Base-by-base conservation (phyloP, 345 rosid species). In the Gossypium turneri region DNA sequence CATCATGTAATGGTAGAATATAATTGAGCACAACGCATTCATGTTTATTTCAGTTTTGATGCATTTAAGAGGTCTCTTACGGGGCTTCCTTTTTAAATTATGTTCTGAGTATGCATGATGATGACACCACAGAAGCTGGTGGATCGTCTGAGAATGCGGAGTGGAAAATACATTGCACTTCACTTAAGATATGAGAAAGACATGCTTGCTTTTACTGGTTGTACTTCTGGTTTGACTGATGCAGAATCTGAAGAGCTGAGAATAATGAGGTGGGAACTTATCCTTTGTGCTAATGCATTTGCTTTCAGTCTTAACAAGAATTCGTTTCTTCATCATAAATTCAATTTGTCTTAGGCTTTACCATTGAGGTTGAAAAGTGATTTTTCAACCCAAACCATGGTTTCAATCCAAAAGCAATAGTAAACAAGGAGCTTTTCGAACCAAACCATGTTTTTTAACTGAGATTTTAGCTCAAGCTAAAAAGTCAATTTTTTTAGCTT, bases 121-220 rank as follows among this genome's bases (percentile, higher is more conserved):
- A 80, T 92, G 88, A 87, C 83, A 89, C 85, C 85, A 90, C 99
- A 94, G 99, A 93, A 87, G 93, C 89, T 94, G 87, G 95, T 90
- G 83, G 93, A 87, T 84, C 88, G 93, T 82, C 93, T 94, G 82
- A 88, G 92, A 79, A 82, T 85, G 59, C 90, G 75, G 9, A 88
- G 88, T n/a, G 92, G 87, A 78, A 86, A 84, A 81, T 94, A 87
- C 74, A 89, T 95, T 75, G 94, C 97, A 70, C 93, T 95, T 88
- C 99, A 95, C 79, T 85, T 93, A 59, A 83, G 99, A 84, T 95
- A 92, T 67, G 98, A 95, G 86, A 92, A 91, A 84, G 99, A 93
- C 84, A 93, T 95, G 95, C 87, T 95, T 63, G 86, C 99, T 73
- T 95, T 95, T 82, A 95, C 97, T 50, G 98, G 98, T 44, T 95